Base-by-base conservation (phyloP, 768 basidiomycete species). In the Clitopilus hobsonii region DNA sequence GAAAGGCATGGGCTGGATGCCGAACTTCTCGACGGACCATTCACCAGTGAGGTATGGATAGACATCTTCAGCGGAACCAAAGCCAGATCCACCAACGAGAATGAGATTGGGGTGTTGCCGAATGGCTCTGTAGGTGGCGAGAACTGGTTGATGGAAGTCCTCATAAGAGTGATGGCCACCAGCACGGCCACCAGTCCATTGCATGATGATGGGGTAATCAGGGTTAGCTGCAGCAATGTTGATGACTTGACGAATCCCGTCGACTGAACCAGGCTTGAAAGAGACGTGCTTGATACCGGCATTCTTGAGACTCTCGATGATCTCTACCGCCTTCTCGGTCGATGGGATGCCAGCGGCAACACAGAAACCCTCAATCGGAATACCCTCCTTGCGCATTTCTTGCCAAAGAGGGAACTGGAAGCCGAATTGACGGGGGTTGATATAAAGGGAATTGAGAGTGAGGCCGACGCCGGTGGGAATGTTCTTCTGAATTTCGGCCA, bases 351-450 rank as follows among this genome's bases (percentile, higher is more conserved):
- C 97, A 47, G 97, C 97, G 36, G 96, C 97, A 56, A 98, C 92
- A 67, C 95, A 98, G 74, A 99, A 96, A n/a, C 97, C 97, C 75
- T 99, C 96, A 58, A 98, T 79, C 11, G 97, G 97, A 2, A 95
- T 74, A 54, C 96, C 96, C 69, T 98, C 97, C 56, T 85, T 85
- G 59, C 92, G 86, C 89, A 99, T 90, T 72, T 97, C 92, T 69
- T 95, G 91, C 97, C 97, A 99, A 13, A 98, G 77, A 16, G 97
- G 97, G 70, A 93, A 84, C 69, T 99, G 96, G 88, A 98, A 98
- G 25, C 83, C 80, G 72, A 97, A 98, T 68, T 98, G 96, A 58
- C 92, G 89, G 56, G 93, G 96, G 71, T 98, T 98, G 81, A 98
- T 98, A 73, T 98, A 98, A 10, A 99, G 84, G 13, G 95, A 77